These are phyloP conservation scores for Cadophora gregata DNA, from an alignment of 2,329 filamentous ascomycete genomes.

Conservation along the genomic window DNA sequence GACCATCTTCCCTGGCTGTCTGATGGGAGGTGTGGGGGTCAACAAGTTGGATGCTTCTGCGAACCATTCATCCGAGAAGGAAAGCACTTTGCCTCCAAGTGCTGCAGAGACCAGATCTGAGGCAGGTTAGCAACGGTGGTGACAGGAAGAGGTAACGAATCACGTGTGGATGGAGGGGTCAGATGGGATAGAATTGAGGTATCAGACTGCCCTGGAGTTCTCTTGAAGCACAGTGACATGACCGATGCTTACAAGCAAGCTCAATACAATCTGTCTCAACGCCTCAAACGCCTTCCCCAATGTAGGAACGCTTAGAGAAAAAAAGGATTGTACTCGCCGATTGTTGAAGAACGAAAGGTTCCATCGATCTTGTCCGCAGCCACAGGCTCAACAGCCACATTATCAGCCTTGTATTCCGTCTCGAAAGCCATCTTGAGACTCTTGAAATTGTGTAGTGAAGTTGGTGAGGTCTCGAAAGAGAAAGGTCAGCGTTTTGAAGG, in stretches of 20 bases:
- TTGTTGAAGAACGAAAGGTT: conserved; percentile 65
- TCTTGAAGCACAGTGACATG: conserved; percentile 13
- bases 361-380: conserved; percentile 62
- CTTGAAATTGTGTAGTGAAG: background rate
- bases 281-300: background rate
- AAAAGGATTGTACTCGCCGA: conserved; percentile 54
- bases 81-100: conserved; percentile 68
- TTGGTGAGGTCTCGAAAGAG: background rate
- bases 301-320: background rate
- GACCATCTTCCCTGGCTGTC: conserved; percentile 70
- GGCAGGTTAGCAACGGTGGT: conserved; percentile 23
- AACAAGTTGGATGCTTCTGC: conserved; percentile 68
- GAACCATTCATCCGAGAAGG: conserved; percentile 73
- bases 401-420: conserved; percentile 61
- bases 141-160: background rate
- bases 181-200: background rate
- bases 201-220: background rate
- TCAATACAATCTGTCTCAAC: background rate
- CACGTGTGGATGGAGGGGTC: conserved; percentile 20
- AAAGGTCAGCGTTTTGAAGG: conserved; percentile 5
- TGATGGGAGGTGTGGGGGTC: conserved; percentile 67
- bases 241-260: background rate
- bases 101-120: conserved; percentile 66
- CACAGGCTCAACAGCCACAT: conserved; percentile 56
- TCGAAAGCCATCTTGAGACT: conserved; percentile 44